phyloP scores from a whole-genome alignment of 768 basidiomycete species.

The Favolaschia claudopus region DNA sequence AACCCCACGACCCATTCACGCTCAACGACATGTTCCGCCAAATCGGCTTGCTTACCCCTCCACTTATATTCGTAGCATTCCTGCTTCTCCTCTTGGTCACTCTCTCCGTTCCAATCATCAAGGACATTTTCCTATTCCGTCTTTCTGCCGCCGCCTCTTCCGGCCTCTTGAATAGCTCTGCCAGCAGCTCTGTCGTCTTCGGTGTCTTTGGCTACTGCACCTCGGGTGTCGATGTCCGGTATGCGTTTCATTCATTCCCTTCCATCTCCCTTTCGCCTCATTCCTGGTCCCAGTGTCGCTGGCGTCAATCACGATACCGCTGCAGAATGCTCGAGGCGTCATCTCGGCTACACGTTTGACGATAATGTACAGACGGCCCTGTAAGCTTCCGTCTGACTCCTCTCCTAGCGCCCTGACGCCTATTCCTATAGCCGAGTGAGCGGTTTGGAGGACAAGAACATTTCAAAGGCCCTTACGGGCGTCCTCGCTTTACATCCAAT shows the following conservation, averaged over 20 bases:
- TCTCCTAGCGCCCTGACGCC: constrained; percentile 22
- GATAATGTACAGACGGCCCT: constrained; percentile 52
- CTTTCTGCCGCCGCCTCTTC: constrained; percentile 46
- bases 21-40: constrained; percentile 16
- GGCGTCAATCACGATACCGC: constrained; percentile 47
- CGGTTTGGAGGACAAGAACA: constrained; percentile 46
- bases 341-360: constrained; percentile 67
- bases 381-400: constrained; percentile 38
- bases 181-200: constrained; percentile 50
- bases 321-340: constrained; percentile 53
- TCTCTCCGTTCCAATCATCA: constrained; percentile 67
- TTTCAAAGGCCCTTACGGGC: constrained; percentile 54
- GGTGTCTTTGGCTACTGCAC: constrained; percentile 75
- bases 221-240: constrained; percentile 54
- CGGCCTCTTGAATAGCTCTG: constrained; percentile 43
- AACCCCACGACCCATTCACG: constrained; percentile 22
- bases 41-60: constrained; percentile 43
- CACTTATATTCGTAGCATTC: constrained; percentile 60
- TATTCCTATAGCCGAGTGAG: constrained; percentile 39
- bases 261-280: constrained; percentile 13
- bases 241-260: constrained; percentile 28
- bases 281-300: constrained; percentile 43
- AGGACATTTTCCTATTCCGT: constrained; percentile 61
- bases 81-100: constrained; percentile 68
- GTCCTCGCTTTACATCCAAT: constrained; percentile 64